Percentiles rank a stretch among this genome's conserved stretches.
Conservation (phyloP, 2,329 filamentous ascomycete genomes). For the Neobulgaria alba region DNA sequence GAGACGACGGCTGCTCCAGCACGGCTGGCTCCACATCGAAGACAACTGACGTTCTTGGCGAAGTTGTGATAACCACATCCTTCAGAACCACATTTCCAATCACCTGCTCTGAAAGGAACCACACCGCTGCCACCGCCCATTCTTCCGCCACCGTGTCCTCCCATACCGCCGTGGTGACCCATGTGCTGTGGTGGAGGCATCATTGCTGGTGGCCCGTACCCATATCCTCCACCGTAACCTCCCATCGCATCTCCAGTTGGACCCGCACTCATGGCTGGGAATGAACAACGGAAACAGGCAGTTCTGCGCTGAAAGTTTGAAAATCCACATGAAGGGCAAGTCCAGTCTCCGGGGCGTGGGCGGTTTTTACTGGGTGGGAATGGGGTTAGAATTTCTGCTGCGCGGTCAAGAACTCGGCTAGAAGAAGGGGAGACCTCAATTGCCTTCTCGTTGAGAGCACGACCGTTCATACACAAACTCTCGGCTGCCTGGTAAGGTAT, state of each 20-base stretch:
- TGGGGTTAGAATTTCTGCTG: constrained; percentile 89
- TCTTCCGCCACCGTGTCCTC: constrained; percentile 52
- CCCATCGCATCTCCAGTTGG: constrained; percentile 63
- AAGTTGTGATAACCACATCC: constrained; percentile 99
- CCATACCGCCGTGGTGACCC: constrained; percentile 46
- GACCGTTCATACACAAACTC: constrained; percentile 97
- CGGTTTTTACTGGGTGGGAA: constrained; percentile 99
- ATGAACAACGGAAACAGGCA: constrained; percentile 97
- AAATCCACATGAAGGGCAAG: constrained; percentile 96
- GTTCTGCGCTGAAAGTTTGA: constrained; percentile 99
- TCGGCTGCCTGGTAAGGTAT: constrained; percentile 67
- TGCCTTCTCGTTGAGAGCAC: constrained; percentile 95
- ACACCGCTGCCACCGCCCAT: constrained; percentile 76
- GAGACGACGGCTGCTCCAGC: constrained; percentile 90
- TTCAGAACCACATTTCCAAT: constrained; percentile 98
- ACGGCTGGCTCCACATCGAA: constrained; percentile 90
- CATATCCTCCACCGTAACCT: constrained; percentile 53
- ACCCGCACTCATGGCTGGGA: constrained; percentile 82
- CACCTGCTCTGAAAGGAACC: constrained; percentile 94
- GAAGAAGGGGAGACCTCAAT: constrained; percentile 98
- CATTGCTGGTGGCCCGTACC: constrained; percentile 68
- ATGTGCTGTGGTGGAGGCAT: constrained; percentile 72
- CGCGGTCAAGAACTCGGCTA: constrained; percentile 91
- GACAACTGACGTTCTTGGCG: constrained; percentile 96
- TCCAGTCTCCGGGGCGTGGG: constrained; percentile 95